Percentiles rank a stretch among this genome's conserved stretches.
Conservation (phyloP, 140 eudicot species). For the Anethum foeniculum region DNA sequence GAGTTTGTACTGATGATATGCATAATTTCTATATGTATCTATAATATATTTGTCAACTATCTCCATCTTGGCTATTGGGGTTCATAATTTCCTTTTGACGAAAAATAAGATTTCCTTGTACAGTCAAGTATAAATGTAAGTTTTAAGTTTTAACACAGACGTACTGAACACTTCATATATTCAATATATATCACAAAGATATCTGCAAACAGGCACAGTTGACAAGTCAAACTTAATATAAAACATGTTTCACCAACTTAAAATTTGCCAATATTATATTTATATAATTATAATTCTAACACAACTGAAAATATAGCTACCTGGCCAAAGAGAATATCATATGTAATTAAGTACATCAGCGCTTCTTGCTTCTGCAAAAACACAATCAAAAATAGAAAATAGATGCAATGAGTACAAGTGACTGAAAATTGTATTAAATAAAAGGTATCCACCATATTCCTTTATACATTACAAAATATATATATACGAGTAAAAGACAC, state of each 20-base stretch:
- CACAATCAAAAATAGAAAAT: neutral
- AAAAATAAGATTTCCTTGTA: neutral
- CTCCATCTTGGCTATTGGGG: neutral
- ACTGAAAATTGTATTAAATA: neutral
- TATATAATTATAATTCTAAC: neutral
- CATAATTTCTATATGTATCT: neutral
- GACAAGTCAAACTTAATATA: neutral
- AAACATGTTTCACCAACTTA: neutral
- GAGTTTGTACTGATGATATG: neutral
- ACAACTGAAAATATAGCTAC: conserved; percentile 20
- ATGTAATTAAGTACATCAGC: conserved; percentile 62
- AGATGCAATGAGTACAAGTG: neutral
- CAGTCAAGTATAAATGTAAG: neutral
- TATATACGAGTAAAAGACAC: neutral
- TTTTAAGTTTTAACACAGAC: neutral
- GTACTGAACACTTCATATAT: neutral
- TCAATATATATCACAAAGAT: neutral
- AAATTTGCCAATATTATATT: neutral
- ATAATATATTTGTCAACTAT: neutral
- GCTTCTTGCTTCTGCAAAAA: conserved; percentile 74
- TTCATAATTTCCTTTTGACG: neutral
- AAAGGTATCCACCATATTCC: neutral
- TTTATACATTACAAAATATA: neutral
- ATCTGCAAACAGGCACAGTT: neutral
- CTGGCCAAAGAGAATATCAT: conserved; percentile 94